Base-by-base conservation (phyloP, 352 stramenopile species). In the Pythium monospermum region DNA sequence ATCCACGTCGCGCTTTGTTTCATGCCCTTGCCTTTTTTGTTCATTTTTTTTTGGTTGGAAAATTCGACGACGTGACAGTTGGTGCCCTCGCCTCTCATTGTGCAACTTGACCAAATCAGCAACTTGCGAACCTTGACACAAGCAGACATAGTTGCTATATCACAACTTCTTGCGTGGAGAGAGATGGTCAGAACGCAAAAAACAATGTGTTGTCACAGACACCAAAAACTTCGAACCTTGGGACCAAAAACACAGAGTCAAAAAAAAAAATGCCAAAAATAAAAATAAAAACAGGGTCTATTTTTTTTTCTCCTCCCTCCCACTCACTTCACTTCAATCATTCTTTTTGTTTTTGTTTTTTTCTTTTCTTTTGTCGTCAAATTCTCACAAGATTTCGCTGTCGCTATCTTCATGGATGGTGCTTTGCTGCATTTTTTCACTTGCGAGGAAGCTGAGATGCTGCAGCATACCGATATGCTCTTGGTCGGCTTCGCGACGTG, bases 391-490 rank as follows among this genome's bases (percentile, higher is more conserved):
- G 53, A 86, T 80, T 61, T 91, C 79, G 58, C 74, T 88, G 66
- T 91, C 79, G 50, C 74, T 87, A 64, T 91, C 79, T 66, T 76
- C 76, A 13, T 83, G 69, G 41, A 84, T 77, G 32, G 76, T 85
- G 58, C 75, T 90, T 54, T 92, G 81, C 54, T 76, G 86, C 81
- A 92, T 92, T 62, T 92, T 92, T 65, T 92, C 81, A 53, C 81
- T 92, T 26, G 81, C 81, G 36, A 92, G 68, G 65, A 92, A 92
- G 53, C 81, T 92, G 49, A 92, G 48, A 58, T 92, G 81, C 61
- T 92, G 81, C 62, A 92, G 70, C 81, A 92, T 90, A 21, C 81
- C 81, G 40, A 92, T 92, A 61, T 92, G 78, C 50, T 92, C 81
- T 53, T 90, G 81, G 56, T 92, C 78, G n/a, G 73, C 81, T 43